Conservation (phyloP, 2,329 filamentous ascomycete genomes). For the Fusarium bactridioides region DNA sequence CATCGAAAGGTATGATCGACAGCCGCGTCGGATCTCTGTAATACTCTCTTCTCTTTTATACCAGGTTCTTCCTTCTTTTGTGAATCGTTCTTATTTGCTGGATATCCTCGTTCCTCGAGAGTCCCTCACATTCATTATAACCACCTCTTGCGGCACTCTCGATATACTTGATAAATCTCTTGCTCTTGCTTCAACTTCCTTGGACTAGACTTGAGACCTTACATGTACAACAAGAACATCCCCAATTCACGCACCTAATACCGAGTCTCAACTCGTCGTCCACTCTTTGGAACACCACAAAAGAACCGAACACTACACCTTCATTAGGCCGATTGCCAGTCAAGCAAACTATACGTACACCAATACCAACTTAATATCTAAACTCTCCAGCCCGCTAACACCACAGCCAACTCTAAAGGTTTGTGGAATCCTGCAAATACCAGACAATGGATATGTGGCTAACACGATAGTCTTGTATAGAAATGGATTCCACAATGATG, state of each 20-base stretch:
- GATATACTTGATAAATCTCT: constrained; percentile 33
- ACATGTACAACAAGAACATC: constrained; percentile 44
- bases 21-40: constrained; percentile 56
- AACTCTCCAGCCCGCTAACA: constrained; percentile 28
- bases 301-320: constrained; percentile 40
- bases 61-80: constrained; percentile 60
- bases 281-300: constrained; percentile 48
- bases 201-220: constrained; percentile 35
- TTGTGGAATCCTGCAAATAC: constrained; percentile 33
- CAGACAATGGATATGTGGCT: constrained; percentile 23
- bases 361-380: constrained; percentile 40
- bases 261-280: constrained; percentile 51
- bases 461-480: constrained; percentile 34
- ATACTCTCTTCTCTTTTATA: constrained; percentile 56
- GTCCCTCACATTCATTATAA: constrained; percentile 53
- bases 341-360: constrained; percentile 40
- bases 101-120: constrained; percentile 49
- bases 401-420: constrained; percentile 31
- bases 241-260: constrained; percentile 42
- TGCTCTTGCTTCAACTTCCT: constrained; percentile 24
- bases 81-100: constrained; percentile 54
- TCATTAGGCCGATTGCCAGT: constrained; percentile 38
- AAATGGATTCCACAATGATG: constrained; percentile 73
- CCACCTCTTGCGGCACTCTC: constrained; percentile 39
- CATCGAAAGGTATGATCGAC: constrained; percentile 57